Base-by-base conservation (phyloP, 331 rosid genomes). In the Pyracantha coccinea region DNA sequence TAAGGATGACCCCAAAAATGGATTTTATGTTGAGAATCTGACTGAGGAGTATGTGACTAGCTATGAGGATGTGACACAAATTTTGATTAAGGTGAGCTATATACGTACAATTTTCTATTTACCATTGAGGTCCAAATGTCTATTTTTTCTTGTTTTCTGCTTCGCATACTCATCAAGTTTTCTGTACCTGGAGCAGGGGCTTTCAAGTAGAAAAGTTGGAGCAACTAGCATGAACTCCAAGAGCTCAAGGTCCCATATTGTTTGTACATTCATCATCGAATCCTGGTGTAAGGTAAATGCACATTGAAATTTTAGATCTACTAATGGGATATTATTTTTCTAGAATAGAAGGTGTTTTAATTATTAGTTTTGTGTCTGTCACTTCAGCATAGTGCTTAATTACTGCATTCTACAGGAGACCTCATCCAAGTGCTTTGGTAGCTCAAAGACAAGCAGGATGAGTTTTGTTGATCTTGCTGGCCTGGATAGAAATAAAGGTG, bases 131-230 rank as follows among this genome's bases (percentile, higher is more conserved):
- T 32, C 35, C 8, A 10, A 12, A 17, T 53, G 23, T 71, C 24
- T 21, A 1, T 79, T 69, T 41, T 66, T 54, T 58, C 72, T 71
- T 77, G 19, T 16, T 41, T 25, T 35, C 11, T 33, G 24, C 66
- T 33, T 72, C 17, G 4, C 6, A 33, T 15, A 24, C 38, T 59
- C 25, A 72, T 72, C n/a, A 72, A 65, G 66, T 38, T 74, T 70
- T 81, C 63, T 66, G n/a, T 33, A 38, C 73, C 35, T 73, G 83
- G 58, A 81, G 82, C 89, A 95, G 99, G 99, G 99, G 25, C 97
- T 95, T 75, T 95, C 99, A 45, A 95, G 91, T 82, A 90, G 96
- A 86, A 95, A 92, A 87, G 99, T 95, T 41, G 99, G 99, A 83
- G 91, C 99, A 62, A 92, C 99, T 72, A 87, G 92, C 80, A 77